These are phyloP conservation scores for Blumeriella jaapii DNA, from an alignment of 2,329 filamentous ascomycete species.

Conservation along the genomic window DNA sequence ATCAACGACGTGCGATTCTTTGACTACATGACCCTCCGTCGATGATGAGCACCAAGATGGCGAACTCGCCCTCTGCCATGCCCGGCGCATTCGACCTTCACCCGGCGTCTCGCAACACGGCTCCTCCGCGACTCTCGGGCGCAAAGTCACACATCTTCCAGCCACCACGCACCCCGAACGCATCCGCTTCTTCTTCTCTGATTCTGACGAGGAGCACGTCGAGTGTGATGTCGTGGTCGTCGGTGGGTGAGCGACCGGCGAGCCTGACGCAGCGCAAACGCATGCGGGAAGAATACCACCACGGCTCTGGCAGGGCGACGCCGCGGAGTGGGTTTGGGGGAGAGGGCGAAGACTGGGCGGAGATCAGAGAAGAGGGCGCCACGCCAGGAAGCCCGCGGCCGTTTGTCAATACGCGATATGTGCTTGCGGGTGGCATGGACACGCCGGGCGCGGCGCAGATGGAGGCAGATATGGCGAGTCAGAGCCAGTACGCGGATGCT, in stretches of 20 bases:
- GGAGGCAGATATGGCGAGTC: conserved; percentile 26
- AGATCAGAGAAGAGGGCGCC: conserved; percentile 8
- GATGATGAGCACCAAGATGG: conserved; percentile 10
- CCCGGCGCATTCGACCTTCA: conserved; percentile 20
- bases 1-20: no score
- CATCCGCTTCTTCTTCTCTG: conserved; percentile 27
- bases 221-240: conserved; percentile 11
- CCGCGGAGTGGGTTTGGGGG: conserved; percentile 5
- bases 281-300: conserved; percentile 11
- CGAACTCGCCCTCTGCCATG: conserved; percentile 16
- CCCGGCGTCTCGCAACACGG: conserved; percentile 9
- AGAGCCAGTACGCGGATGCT: conserved; percentile 28
- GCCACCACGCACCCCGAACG: conserved; percentile 31
- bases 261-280: conserved; percentile 9
- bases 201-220: conserved; percentile 21
- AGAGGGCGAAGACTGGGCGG: conserved; percentile 5
- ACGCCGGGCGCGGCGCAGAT: conserved; percentile 29
- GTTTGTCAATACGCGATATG: conserved; percentile 40
- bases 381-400: conserved; percentile 28
- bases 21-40: background rate
- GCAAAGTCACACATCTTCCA: conserved; percentile 32
- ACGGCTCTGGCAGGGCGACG: conserved; percentile 3
- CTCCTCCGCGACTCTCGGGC: conserved; percentile 20
- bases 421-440: conserved; percentile 38
- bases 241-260: conserved; percentile 5